Evolutionary conservation across 31 red algal species (phyloP).

Genomic region (Porphyra umbilicalis): DNA sequence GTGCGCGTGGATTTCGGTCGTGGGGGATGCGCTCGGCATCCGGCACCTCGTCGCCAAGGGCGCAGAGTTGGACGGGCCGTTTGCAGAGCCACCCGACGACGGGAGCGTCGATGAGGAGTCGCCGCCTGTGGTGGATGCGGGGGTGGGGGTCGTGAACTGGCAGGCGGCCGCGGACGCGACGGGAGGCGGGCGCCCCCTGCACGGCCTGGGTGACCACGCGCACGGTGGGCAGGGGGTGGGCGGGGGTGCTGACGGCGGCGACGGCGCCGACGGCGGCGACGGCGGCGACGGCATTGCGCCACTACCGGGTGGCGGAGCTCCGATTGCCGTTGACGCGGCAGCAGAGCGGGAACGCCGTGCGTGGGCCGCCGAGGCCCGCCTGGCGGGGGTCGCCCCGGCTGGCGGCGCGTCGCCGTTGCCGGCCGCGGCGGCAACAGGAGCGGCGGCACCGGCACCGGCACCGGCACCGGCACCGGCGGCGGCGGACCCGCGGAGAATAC

Average conservation of each 20-base stretch:
- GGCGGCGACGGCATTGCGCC: background rate
- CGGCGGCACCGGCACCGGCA: too few relatives aligned
- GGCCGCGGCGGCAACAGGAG: too few relatives aligned
- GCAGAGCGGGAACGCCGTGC: background rate
- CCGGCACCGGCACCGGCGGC: background rate
- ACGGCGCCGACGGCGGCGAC: too few relatives aligned
- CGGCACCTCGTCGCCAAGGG: conserved; percentile 62
- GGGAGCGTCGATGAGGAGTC: conserved; percentile 1
- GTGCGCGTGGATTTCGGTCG: conserved; percentile 29
- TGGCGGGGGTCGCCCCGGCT: too few relatives aligned
- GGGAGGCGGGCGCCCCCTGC: background rate
- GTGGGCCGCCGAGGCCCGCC: background rate
- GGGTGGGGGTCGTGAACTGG: background rate
- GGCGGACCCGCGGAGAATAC: background rate
- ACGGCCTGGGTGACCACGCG: background rate
- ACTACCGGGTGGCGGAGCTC: background rate
- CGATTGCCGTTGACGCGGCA: background rate
- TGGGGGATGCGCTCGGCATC: conserved; percentile 48
- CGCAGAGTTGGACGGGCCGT: background rate
- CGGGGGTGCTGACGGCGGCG: too few relatives aligned
- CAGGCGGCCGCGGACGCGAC: background rate
- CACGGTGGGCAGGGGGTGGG: too few relatives aligned
- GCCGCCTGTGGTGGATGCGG: background rate
- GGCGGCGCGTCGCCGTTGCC: too few relatives aligned
- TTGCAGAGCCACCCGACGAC: background rate